Evolutionary conservation across 345 rosid species (phyloP), one percentile per base, ranked within the genome.

Genomic region (Eucalyptus decipiens): DNA sequence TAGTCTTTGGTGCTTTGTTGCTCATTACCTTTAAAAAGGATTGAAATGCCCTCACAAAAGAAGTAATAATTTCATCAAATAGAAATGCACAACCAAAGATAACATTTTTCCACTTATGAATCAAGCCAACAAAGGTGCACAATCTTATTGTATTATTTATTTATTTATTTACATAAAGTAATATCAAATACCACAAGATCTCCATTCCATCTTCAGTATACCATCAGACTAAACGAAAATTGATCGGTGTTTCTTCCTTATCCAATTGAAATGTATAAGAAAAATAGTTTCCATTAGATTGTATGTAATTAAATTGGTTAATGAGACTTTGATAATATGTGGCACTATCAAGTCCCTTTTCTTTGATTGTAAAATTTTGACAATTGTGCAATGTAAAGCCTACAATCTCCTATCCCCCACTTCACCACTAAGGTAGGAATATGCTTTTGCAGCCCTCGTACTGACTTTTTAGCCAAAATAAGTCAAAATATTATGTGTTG

Each of bases 141-240:
- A 49, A 48, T 86, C n/a, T 65, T 49, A 89, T 89, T 89, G 72
- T 67, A 34, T 1, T 37, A 37, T 51, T 7, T 19, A 16, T 49
- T 51, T 56, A 85, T 85, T 65, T n/a, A 17, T n/a, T 17, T 89
- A 40, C 50, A 85, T 86, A 9, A 86, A 8, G 65, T 89, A 21
- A 60, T 62, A 52, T 86, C 30, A 65, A 89, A 89, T 4, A 67
- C n/a, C 23, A 65, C 60, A 21, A 50, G 65, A 89, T 89, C 90
- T 48, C 90, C 19, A 86, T 62, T 62, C 32, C 34, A 13, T 6
- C 62, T 86, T 62, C 2, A 65, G 40, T 24, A 7, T 23, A 65
- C 34, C 37, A 65, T 65, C 16, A 52, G 2, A 67, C 51, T 32
- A n/a, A 58, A 67, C 5, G 26, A 81, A 89, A 60, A 85, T 13